Percentiles rank a stretch among this genome's conserved stretches.
phyloP scores from a whole-genome alignment of 352 stramenopile species.

The Pythium sp. region DNA sequence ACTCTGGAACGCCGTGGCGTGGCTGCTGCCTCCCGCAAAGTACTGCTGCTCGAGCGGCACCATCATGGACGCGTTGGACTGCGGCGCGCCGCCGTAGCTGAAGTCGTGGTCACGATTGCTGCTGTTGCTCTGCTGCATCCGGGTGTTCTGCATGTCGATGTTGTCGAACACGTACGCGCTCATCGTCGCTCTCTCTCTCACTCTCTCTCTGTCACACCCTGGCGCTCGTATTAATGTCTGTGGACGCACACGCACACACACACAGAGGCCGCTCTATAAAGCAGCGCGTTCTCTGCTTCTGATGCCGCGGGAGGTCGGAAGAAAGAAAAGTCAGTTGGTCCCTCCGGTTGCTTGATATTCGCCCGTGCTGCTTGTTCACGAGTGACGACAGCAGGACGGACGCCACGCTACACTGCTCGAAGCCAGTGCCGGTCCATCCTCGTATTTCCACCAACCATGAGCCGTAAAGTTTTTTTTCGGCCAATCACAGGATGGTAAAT shows the following conservation, averaged over 20 bases:
- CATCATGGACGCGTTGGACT: neutral
- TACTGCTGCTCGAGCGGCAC: slow-evolving; percentile 12
- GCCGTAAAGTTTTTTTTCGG: neutral
- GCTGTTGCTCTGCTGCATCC: slow-evolving; percentile 1
- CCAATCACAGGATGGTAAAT: slow-evolving; percentile 1
- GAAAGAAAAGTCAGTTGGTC: slow-evolving; percentile 15
- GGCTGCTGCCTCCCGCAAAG: slow-evolving; percentile 3
- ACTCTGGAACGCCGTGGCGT: slow-evolving; percentile 4
- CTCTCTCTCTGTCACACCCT: neutral
- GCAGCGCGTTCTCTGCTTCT: neutral
- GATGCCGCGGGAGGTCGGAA: slow-evolving; percentile 11
- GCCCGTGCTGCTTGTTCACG: neutral
- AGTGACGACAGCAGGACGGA: slow-evolving; percentile 14
- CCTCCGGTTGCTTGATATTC: neutral
- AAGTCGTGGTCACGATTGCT: neutral
- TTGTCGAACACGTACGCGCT: slow-evolving; percentile 23
- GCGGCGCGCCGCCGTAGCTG: slow-evolving; percentile 4
- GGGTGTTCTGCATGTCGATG: slow-evolving; percentile 6
- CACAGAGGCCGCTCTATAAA: neutral
- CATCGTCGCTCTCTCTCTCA: neutral
- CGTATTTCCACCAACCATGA: slow-evolving; percentile 2
- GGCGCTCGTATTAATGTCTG: neutral
- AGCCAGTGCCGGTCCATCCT: slow-evolving; percentile 12
- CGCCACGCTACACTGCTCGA: neutral
- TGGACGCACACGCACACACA: neutral